Base-by-base conservation (phyloP, 805 yeast genomes). In the Candida sonorensis region DNA sequence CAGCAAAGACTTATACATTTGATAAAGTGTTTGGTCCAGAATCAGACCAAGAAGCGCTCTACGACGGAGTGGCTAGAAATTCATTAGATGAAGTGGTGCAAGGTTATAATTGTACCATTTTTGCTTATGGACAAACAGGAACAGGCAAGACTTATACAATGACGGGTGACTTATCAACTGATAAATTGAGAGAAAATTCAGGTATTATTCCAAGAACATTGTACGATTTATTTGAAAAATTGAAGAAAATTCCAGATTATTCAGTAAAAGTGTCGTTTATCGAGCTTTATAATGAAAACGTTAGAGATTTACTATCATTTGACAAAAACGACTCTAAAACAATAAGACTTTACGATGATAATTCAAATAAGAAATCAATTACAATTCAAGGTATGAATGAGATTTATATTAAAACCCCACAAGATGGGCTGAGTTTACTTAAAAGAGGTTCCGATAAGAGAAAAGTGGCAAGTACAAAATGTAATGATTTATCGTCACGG, bases 211-310 rank as follows among this genome's bases (percentile, higher is more conserved):
- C 85, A 7, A 61, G 85, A 29, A 69, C 72, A 0, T 46, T 78
- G 22, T 63, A 59, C n/a, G 56, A 65, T 28, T 57, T 84, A 5
- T 85, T 85, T 53, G 60, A 63, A 17, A 53, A 53, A 8, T 51
- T 82, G 31, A 57, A 64, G 8, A 53, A 42, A 23, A 52, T 46
- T n/a, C 51, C 64, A 4, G 94, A 81, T 48, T 77, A 67, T 50
- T 50, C 81, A 20, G 86, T 82, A 13, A 80, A 78, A 50, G 72
- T 86, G 41, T 82, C 94, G 0, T 88, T 81, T 52, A 69, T 86
- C 33, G 97, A 87, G 53, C 61, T 87, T 13, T 88, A 87, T 60
- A 86, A 87, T 48, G 97, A 87, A 53, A 94, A 85, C 45, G 61
- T 88, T 30, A 67, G 72, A 30, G 96, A 87, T 50, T 64, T 87